phyloP scores from a whole-genome alignment of 164 flowering plant genomes.

The Buxus sempervirens region DNA sequence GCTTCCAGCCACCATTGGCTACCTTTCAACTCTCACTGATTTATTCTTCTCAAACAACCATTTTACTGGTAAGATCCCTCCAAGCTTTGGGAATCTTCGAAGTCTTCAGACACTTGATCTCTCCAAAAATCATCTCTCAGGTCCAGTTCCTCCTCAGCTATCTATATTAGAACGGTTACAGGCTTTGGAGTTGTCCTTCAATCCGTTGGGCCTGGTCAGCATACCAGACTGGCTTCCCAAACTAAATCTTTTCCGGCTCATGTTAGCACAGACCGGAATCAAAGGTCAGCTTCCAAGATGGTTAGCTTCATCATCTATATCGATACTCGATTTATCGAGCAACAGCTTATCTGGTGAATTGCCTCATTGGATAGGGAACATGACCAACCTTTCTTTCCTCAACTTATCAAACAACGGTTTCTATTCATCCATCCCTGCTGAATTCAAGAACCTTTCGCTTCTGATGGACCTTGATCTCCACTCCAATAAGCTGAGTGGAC shows the following conservation, averaged over 20 bases:
- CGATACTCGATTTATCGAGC: conserved; percentile 57
- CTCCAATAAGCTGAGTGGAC: conserved; percentile 50
- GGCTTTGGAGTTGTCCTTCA: conserved; percentile 54
- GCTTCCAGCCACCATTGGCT: conserved; percentile 49
- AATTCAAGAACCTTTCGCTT: conserved; percentile 43
- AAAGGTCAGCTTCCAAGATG: conserved; percentile 46
- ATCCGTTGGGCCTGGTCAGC: conserved; percentile 40
- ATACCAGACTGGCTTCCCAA: conserved; percentile 47
- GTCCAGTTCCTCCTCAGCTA: conserved; percentile 48
- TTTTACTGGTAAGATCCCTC: conserved; percentile 54
- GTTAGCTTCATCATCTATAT: conserved; percentile 45
- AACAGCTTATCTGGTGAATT: conserved; percentile 48
- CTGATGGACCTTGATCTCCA: conserved; percentile 65
- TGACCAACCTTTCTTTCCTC: conserved; percentile 54
- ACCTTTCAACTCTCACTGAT: conserved; percentile 36
- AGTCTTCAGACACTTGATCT: conserved; percentile 48
- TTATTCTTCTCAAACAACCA: conserved; percentile 47
- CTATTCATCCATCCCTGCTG: conserved; percentile 44
- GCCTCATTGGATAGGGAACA: conserved; percentile 68
- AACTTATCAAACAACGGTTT: conserved; percentile 68
- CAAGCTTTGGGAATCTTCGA: conserved; percentile 42
- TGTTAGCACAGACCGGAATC: conserved; percentile 55
- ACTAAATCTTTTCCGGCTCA: conserved; percentile 36
- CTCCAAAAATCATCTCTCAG: conserved; percentile 50
- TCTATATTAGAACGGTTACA: conserved; percentile 31